A percentile compares a stretch with the other conserved stretches of the same genome.
phyloP scores from a whole-genome alignment of 192 early-diverging fungal species.

The Coemansia sp. region DNA sequence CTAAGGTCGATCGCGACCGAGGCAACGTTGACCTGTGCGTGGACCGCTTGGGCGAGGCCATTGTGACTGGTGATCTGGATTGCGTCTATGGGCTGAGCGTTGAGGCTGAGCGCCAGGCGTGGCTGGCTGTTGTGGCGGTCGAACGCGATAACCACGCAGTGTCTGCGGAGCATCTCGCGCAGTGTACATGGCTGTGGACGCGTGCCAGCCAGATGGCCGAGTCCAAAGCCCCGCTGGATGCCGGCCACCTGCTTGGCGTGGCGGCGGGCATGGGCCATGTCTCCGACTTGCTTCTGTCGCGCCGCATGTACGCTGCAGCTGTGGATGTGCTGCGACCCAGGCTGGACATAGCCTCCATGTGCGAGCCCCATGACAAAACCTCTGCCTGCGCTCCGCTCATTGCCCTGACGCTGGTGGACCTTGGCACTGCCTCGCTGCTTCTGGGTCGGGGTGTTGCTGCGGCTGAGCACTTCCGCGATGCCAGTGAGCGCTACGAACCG shows the following conservation, averaged over 20 bases:
- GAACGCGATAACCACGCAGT: not conserved
- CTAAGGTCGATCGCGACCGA: constrained; percentile 29
- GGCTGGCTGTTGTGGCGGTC: constrained; percentile 24
- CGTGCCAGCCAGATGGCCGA: constrained; percentile 3
- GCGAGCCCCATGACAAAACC: constrained; percentile 17
- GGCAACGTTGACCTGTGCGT: not conserved
- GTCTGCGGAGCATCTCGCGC: not conserved
- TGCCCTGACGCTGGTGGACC: constrained; percentile 30
- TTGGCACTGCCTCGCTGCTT: constrained; percentile 21
- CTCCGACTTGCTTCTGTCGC: constrained; percentile 32
- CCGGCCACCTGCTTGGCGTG: constrained; percentile 22
- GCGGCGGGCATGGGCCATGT: constrained; percentile 14
- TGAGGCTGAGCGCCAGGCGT: constrained; percentile 35
- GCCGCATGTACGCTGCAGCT: constrained; percentile 23
- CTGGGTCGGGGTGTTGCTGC: constrained; percentile 17
- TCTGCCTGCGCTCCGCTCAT: constrained; percentile 15
- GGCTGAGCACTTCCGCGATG: constrained; percentile 15
- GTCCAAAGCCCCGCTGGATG: not conserved
- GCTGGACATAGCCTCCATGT: constrained; percentile 1
- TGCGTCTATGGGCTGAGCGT: constrained; percentile 14
- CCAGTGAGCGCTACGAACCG: constrained; percentile 20
- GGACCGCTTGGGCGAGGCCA: constrained; percentile 19
- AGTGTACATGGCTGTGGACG: constrained; percentile 15
- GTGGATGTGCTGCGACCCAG: constrained; percentile 4
- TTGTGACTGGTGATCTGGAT: not conserved